Evolutionary conservation across 108 stramenopile species (phyloP).

Genomic region (Cyclotella choctawhatcheeana): DNA sequence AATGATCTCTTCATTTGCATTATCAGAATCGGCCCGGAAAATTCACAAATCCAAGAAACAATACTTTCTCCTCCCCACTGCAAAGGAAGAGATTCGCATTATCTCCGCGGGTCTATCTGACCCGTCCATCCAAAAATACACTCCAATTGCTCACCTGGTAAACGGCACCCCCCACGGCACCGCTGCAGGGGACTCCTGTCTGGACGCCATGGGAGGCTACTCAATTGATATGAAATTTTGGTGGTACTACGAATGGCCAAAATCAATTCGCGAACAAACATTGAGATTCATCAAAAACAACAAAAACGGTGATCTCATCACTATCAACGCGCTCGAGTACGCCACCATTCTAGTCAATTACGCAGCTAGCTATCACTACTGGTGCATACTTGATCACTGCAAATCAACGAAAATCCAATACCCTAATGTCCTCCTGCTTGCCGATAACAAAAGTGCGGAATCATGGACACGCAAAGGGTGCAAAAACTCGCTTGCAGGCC

Average conservation of each 20-base stretch:
- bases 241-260: constrained; percentile 4
- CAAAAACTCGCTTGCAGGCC: constrained; percentile 7
- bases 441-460: constrained; percentile 12
- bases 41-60: background rate
- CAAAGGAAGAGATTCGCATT: background rate
- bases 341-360: no score
- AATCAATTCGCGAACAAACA: background rate
- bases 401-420: no score
- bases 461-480: constrained; percentile 16
- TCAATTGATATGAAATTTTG: background rate
- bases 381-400: no score
- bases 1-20: no score
- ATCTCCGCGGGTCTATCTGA: background rate
- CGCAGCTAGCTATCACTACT: no score
- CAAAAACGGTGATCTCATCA: background rate
- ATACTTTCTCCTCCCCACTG: background rate
- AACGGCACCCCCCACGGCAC: background rate
- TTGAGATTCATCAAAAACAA: background rate
- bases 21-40: no score
- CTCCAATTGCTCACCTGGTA: constrained; percentile 8
- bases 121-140: background rate
- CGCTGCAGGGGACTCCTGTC: background rate
- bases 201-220: background rate
- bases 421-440: background rate
- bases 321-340: constrained; percentile 8